Evolutionary conservation across 1,284 basidiomycete species (phyloP).

Genomic region (Cutaneotrichosporon cyanovorans): DNA sequence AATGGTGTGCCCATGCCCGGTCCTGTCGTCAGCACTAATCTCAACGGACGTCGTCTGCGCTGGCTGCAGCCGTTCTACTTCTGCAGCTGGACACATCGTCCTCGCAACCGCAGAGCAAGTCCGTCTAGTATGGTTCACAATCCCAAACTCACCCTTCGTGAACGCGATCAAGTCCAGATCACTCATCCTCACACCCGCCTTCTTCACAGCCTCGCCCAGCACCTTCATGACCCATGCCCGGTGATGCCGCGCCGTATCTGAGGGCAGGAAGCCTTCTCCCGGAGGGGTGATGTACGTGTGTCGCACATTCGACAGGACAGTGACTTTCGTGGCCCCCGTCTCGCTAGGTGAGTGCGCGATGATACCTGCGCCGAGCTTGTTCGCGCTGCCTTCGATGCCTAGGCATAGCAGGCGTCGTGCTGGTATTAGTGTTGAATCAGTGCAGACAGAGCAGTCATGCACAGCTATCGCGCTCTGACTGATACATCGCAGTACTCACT

Average conservation of each 20-base stretch:
- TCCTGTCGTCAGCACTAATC: constrained; percentile 50
- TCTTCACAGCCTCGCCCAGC: constrained; percentile 68
- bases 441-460: too few species aligned
- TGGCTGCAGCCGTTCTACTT: too few species aligned
- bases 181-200: constrained; percentile 62
- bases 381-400: constrained; percentile 90
- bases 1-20: constrained; percentile 98
- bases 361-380: constrained; percentile 95
- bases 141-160: constrained; percentile 79
- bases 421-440: constrained; percentile 4
- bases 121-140: too few species aligned
- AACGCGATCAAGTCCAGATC: constrained; percentile 92
- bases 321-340: constrained; percentile 47
- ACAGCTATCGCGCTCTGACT: too few species aligned
- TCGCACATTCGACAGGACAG: constrained; percentile 72
- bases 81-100: too few species aligned
- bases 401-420: constrained; percentile 49
- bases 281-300: constrained; percentile 98
- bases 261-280: constrained; percentile 91
- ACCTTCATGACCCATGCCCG: constrained; percentile 84
- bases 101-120: too few species aligned
- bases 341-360: constrained; percentile 61
- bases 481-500: too few species aligned
- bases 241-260: constrained; percentile 93
- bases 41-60: not conserved